Conservation (phyloP, 129 eudicot species). For the Arctium minus region DNA sequence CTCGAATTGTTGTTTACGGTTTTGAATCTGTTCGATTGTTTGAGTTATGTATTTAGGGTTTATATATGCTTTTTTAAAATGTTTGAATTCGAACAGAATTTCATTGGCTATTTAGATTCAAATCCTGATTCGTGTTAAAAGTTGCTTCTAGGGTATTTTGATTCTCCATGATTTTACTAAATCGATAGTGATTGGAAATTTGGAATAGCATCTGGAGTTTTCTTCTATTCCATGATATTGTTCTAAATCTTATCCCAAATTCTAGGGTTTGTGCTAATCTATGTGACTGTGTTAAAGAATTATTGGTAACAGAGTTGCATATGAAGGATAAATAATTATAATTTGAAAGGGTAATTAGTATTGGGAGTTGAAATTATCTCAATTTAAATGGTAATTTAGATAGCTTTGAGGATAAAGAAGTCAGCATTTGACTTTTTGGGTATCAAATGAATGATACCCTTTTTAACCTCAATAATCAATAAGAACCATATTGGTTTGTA, state of each 20-base stretch:
- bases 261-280: background rate
- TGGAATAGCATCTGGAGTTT: conserved; percentile 19
- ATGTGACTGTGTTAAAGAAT: background rate
- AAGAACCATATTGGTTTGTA: background rate
- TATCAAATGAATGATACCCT: background rate
- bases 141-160: background rate
- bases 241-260: background rate
- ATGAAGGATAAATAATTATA: background rate
- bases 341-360: background rate
- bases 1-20: conserved; percentile 3
- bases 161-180: conserved; percentile 1
- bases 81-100: background rate
- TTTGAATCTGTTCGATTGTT: background rate
- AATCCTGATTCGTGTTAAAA: conserved; percentile 4
- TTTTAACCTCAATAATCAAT: background rate
- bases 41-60: conserved; percentile 2
- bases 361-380: background rate
- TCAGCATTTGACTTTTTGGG: background rate
- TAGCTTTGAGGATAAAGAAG: background rate
- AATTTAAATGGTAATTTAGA: background rate
- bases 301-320: background rate
- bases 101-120: background rate
- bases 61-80: background rate
- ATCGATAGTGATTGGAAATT: background rate
- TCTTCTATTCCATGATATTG: background rate